Evolutionary conservation across 768 basidiomycete genomes (phyloP), one percentile per base, ranked within the genome.

Genomic region (Collybiopsis luxurians): DNA sequence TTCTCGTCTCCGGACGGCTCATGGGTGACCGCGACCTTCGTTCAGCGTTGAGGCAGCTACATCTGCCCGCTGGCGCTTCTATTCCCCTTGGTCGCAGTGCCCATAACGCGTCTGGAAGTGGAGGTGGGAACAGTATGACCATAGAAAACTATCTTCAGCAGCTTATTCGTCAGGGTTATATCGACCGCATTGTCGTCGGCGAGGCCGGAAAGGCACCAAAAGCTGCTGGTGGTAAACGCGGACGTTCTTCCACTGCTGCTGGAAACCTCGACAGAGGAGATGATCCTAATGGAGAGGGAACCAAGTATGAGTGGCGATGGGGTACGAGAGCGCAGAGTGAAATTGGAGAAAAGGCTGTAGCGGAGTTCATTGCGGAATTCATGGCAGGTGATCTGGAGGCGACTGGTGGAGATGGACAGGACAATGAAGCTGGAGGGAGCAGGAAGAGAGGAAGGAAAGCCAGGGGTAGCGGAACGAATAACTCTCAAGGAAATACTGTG

Each of bases 21-120:
- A 76, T 97, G 17, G 75, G 77, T 26, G 94, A 97, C 63, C 70
- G 95, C 95, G 63, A 93, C 58, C 78, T 98, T 3, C 83, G 87
- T 31, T 72, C 77, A 7, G 78, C 85, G 56, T 75, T 97, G 3
- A 86, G 85, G 60, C 82, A 84, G 13, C 81, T 97, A 27, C 81
- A 81, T 45, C 79, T 97, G 1, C 69, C 81, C 0, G 70, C 76
- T 1, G 74, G 72, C 1, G 75, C 74, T 3, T 63, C 74, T 0
- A 61, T 95, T 30, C 75, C 80, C 1, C 79, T 84, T 62, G 79
- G 75, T 23, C 69, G 77, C 1, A 78, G 77, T 40, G 50, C 50
- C 10, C 50, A 49, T 49, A 49, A 39, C 23, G n/a, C 17, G 36
- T 39, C 50, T 51, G 50, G 50, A 24, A 27, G 13, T 13, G 23